These are phyloP conservation scores for Talaromyces sp. DNA, from an alignment of 2,329 filamentous ascomycete genomes.

Conservation along the genomic window DNA sequence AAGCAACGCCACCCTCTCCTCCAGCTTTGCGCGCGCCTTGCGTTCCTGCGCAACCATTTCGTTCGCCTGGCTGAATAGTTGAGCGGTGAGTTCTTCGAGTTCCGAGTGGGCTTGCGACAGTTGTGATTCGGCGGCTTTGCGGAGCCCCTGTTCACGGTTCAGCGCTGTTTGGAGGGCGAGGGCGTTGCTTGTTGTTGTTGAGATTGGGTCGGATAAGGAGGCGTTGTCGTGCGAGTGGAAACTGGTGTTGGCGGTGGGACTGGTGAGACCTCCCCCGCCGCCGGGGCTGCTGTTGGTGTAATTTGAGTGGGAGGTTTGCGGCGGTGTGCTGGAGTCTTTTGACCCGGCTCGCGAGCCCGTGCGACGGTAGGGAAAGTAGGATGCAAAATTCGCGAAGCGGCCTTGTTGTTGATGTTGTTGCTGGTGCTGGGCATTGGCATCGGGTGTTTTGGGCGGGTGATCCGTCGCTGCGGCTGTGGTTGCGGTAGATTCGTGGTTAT, in stretches of 20 bases:
- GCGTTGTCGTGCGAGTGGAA: background rate
- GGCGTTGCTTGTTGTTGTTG: constrained; percentile 15
- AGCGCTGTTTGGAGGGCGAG: constrained; percentile 54
- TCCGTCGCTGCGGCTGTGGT: constrained; percentile 26
- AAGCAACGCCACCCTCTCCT: constrained; percentile 47
- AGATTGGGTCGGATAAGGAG: background rate
- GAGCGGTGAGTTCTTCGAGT: constrained; percentile 60
- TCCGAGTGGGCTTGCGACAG: constrained; percentile 55
- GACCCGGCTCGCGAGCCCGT: constrained; percentile 22
- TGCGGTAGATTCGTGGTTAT: constrained; percentile 25
- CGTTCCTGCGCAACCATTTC: constrained; percentile 65
- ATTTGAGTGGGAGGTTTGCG: constrained; percentile 29
- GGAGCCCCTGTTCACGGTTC: constrained; percentile 53
- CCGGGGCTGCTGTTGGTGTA: constrained; percentile 27
- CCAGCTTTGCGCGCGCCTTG: constrained; percentile 53
- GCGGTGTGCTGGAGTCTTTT: constrained; percentile 15
- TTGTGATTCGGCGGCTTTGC: constrained; percentile 57
- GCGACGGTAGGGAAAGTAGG: constrained; percentile 39
- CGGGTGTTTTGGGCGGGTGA: constrained; percentile 41
- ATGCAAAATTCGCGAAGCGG: constrained; percentile 39
- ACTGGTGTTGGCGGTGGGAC: constrained; percentile 1
- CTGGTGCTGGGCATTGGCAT: constrained; percentile 20
- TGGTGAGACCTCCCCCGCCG: background rate
- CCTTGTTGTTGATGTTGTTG: constrained; percentile 24
- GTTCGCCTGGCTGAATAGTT: constrained; percentile 62